phyloP scores from a whole-genome alignment of 129 eudicot genomes.

The Oenanthe sinensis region DNA sequence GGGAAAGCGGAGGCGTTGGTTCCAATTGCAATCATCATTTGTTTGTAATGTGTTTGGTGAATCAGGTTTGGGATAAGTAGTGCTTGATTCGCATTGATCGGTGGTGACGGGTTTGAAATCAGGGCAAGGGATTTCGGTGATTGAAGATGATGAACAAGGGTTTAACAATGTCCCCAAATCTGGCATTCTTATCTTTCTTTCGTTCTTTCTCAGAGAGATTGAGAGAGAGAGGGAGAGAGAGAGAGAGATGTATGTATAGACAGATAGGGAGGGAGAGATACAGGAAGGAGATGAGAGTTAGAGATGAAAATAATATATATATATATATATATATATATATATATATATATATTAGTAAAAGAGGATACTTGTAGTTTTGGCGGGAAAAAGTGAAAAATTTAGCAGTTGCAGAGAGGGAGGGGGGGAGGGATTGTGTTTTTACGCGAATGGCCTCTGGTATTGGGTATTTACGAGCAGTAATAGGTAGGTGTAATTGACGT shows the following conservation, averaged over 20 bases:
- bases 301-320: not conserved
- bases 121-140: not conserved
- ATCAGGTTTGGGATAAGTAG: not conserved
- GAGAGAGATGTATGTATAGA: too few relatives aligned
- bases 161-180: constrained; percentile 5
- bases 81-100: constrained; percentile 2
- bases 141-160: not conserved
- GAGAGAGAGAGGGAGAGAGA: too few relatives aligned
- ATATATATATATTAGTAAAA: too few relatives aligned
- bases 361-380: not conserved
- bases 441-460: not conserved
- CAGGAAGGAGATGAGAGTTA: not conserved
- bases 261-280: not conserved
- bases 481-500: not conserved
- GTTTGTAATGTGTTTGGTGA: not conserved
- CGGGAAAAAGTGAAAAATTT: not conserved
- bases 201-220: too few relatives aligned
- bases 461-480: not conserved
- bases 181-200: not conserved
- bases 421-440: not conserved
- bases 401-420: not conserved
- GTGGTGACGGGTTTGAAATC: not conserved
- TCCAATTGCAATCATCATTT: not conserved
- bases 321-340: too few relatives aligned
- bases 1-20: not conserved